phyloP scores from a whole-genome alignment of 192 early-diverging fungal species.

The Chytriomyces sp. region DNA sequence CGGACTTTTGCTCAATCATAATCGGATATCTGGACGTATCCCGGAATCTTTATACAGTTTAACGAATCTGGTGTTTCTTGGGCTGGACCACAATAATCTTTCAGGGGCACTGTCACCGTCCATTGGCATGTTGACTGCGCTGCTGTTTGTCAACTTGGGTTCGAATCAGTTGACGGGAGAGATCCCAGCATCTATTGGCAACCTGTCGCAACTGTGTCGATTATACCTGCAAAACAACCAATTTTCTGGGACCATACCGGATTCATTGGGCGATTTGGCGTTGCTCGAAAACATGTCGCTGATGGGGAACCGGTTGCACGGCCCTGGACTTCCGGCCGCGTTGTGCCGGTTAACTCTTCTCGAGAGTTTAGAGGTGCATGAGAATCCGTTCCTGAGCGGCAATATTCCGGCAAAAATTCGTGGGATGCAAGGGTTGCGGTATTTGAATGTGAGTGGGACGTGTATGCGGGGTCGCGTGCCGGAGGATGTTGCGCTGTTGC shows the following conservation, averaged over 20 bases:
- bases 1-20: not conserved
- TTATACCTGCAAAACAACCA: conserved; percentile 2
- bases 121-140: not conserved
- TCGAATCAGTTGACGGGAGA: not conserved
- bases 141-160: not conserved
- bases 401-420: too few species aligned
- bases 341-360: too few species aligned
- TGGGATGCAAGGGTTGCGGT: too few species aligned
- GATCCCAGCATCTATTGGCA: not conserved
- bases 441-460: too few species aligned
- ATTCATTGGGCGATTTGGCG: not conserved
- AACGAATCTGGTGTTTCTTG: not conserved
- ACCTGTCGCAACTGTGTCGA: not conserved
- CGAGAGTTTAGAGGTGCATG: too few species aligned
- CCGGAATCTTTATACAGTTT: not conserved
- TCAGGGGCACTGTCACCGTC: not conserved
- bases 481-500: too few species aligned
- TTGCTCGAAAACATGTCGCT: not conserved
- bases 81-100: not conserved
- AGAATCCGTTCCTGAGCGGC: too few species aligned
- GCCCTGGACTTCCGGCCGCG: too few species aligned
- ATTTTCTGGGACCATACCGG: not conserved
- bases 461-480: too few species aligned
- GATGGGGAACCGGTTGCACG: not conserved
- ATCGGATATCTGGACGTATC: not conserved